Conservation (phyloP, 2,329 filamentous ascomycete species). For the Sclerotinia nivalis region DNA sequence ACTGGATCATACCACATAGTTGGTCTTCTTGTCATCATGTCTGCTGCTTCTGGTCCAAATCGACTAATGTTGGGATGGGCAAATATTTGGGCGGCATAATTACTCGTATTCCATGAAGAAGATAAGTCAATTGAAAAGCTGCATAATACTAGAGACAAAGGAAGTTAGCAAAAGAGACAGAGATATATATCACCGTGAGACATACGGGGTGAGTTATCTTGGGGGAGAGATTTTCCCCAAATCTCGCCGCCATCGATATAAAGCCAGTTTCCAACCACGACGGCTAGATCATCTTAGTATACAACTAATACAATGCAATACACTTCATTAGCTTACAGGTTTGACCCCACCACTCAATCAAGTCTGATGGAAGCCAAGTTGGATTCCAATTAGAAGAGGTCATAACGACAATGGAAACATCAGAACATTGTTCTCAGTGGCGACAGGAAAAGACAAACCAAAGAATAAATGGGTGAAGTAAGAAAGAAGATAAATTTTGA, state of each 20-base stretch:
- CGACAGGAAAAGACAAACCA: not conserved
- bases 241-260: not conserved
- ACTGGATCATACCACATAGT: slow-evolving; percentile 1
- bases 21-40: not conserved
- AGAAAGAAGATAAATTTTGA: not conserved
- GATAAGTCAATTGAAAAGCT: not conserved
- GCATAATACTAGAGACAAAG: not conserved
- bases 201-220: not conserved
- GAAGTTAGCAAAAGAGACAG: not conserved
- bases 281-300: not conserved
- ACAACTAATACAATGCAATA: not conserved
- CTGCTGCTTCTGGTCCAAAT: not conserved
- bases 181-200: not conserved
- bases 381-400: not conserved
- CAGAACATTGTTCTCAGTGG: not conserved
- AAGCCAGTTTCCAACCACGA: not conserved
- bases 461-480: not conserved
- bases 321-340: not conserved
- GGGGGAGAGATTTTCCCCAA: not conserved
- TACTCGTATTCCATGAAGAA: not conserved
- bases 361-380: not conserved
- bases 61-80: not conserved
- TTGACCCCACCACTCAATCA: not conserved
- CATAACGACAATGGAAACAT: not conserved
- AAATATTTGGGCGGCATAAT: not conserved